Base-by-base conservation (phyloP, 108 stramenopile genomes). In the Aurantiochytrium sp. region DNA sequence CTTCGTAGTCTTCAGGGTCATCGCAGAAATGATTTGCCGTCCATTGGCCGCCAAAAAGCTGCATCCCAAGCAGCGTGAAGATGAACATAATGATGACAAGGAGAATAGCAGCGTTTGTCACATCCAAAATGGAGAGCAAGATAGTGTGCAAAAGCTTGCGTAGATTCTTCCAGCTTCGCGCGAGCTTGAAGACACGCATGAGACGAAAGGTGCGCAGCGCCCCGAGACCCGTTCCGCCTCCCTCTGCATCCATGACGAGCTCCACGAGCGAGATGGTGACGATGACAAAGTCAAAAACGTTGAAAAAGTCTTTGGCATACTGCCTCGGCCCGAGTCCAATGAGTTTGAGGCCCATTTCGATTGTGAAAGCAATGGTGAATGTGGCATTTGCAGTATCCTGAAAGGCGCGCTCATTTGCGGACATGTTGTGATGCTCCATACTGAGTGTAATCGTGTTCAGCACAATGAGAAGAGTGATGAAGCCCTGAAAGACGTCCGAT, bases 141-240 rank as follows among this genome's bases (percentile, higher is more conserved):
- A 96, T 90, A 14, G 94, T 94, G 35, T 69, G 35, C 59, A 96
- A 93, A 55, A 96, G 91, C 45, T 60, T 72, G 51, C 93, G 94
- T 73, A 96, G 73, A 21, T 91, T 90, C 72, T 94, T 90, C 94
- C 95, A 96, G 72, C 90, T 58, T 57, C 89, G 92, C 5, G 94
- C 92, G 72, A 96, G 93, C 91, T 96, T 96, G 88, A 96, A 94
- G 44, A 95, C 72, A 6, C 95, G 91, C 59, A 96, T 92, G 59
- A 96, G 91, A 44, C 96, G 92, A 44, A 95, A 89, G 19, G 93
- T 92, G 44, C 96, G 90, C 58, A 96, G 87, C 18, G 93, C 95
- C 21, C 93, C 93, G 51, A 95, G 58, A 18, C 93, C 91, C 16
- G 60, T 69, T 88, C 90, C 73, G 25, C 87, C 76, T 43, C 51